Evolutionary conservation across 495 filamentous ascomycete genomes (phyloP).

Genomic region (Astrocystis sublimbata): DNA sequence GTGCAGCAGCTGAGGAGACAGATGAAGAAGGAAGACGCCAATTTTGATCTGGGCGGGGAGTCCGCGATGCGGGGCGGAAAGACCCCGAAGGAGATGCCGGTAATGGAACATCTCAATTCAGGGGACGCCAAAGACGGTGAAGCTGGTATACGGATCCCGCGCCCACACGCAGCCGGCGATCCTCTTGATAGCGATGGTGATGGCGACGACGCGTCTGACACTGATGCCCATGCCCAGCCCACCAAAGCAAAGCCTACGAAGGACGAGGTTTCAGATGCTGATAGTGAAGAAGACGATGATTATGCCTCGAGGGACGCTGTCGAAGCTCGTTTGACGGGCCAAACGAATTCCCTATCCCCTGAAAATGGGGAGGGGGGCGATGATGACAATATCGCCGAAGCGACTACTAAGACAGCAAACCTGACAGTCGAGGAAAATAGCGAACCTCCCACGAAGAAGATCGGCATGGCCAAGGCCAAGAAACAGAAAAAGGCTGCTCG

Average conservation of each 20-base stretch:
- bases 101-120: background rate
- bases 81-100: background rate
- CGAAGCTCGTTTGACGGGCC: conserved; percentile 37
- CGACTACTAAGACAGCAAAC: background rate
- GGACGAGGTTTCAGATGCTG: conserved; percentile 13
- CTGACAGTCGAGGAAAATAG: conserved; percentile 20
- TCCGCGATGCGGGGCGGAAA: background rate
- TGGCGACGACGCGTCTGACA: conserved; percentile 7
- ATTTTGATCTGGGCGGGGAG: conserved; percentile 52
- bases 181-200: too few relatives aligned
- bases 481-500: conserved; percentile 77
- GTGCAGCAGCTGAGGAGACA: conserved; percentile 74
- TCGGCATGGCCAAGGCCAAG: conserved; percentile 88
- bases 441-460: conserved; percentile 44
- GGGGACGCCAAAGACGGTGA: conserved; percentile 1
- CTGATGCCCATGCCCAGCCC: conserved; percentile 11
- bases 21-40: conserved; percentile 76
- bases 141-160: background rate
- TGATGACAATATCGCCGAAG: conserved; percentile 7
- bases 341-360: background rate
- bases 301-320: conserved; percentile 46
- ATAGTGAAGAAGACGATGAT: conserved; percentile 42
- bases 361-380: background rate
- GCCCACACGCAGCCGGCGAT: background rate
- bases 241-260: conserved; percentile 4